A percentile compares a stretch with the other conserved stretches of the same genome.
Conservation (phyloP, 441 rosid species). For the Populus tomentosa region DNA sequence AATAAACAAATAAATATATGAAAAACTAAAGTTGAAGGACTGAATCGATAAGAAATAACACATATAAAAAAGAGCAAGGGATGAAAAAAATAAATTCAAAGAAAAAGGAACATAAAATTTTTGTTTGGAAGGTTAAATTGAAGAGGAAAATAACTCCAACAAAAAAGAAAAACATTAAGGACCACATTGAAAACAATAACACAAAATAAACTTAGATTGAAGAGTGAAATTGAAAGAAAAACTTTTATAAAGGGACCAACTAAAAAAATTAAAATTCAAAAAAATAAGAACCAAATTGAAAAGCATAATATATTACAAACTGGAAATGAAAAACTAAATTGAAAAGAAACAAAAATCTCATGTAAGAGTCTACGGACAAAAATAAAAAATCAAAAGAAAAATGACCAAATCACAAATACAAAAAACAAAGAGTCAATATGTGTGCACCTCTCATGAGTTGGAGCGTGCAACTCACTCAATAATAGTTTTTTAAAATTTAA, state of each 20-base stretch:
- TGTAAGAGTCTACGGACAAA: not conserved
- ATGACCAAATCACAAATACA: not conserved
- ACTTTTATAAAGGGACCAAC: fast-evolving
- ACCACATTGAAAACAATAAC: no score
- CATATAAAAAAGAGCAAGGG: not conserved
- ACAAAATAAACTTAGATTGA: not conserved
- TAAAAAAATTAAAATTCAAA: not conserved
- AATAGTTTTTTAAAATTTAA: not conserved
- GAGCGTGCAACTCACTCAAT: no score
- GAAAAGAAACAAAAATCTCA: not conserved
- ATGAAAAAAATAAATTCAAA: no score
- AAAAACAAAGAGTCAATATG: no score
- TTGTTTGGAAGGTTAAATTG: no score
- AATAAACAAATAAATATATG: no score
- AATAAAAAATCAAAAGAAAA: no score
- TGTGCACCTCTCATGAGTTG: no score
- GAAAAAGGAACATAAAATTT: not conserved
- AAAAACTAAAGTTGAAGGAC: not conserved
- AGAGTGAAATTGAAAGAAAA: not conserved
- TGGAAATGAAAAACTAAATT: not conserved
- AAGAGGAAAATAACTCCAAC: not conserved
- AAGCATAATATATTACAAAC: not conserved
- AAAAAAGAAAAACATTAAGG: not conserved
- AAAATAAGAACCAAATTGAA: no score
- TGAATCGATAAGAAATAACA: no score